phyloP scores from a whole-genome alignment of 768 basidiomycete genomes.

The Leccinum imitatum region DNA sequence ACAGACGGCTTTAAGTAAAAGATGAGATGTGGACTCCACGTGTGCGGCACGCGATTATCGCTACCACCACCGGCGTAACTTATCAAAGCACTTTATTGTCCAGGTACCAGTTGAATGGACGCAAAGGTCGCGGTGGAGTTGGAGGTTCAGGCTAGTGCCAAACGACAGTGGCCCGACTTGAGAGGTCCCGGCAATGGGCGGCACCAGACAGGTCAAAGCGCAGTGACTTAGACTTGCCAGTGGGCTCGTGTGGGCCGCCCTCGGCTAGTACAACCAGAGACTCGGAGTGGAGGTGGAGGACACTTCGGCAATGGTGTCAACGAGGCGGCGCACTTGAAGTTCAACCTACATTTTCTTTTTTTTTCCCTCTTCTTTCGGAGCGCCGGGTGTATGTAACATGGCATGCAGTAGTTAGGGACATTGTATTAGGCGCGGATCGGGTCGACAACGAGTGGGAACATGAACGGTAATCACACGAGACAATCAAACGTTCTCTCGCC shows the following conservation, averaged over 20 bases:
- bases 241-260: background rate
- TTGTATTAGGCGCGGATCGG: background rate
- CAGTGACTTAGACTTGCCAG: background rate
- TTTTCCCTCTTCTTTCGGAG: background rate
- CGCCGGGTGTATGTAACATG: background rate
- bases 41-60: conserved; percentile 34
- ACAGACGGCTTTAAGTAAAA: conserved; percentile 25
- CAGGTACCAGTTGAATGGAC: conserved; percentile 12
- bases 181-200: background rate
- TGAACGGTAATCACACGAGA: conserved; percentile 1
- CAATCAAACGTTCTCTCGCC: background rate
- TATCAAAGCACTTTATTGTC: conserved; percentile 12
- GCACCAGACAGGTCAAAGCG: background rate
- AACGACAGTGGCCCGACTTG: background rate
- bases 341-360: conserved; percentile 1
- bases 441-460: conserved; percentile 6
- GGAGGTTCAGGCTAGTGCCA: conserved; percentile 6
- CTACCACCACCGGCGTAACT: conserved; percentile 8
- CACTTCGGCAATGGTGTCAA: background rate
- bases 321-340: background rate
- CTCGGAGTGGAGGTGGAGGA: background rate
- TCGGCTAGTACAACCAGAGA: background rate
- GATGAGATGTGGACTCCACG: conserved; percentile 32
- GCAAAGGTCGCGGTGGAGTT: background rate
- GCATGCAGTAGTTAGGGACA: background rate